Conservation (phyloP, 177 flowering plant genomes). For the Vitis hybrid region DNA sequence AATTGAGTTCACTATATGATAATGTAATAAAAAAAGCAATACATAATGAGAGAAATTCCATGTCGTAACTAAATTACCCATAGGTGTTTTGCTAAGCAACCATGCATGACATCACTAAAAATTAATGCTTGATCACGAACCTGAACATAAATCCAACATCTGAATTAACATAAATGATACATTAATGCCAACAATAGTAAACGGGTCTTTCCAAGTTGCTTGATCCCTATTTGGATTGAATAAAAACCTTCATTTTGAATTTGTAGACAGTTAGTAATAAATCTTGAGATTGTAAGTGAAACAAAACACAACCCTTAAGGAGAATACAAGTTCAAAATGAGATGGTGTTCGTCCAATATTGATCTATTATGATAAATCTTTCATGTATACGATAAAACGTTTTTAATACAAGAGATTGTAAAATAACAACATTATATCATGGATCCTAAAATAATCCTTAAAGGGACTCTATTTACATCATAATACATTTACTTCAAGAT, state of each 20-base stretch:
- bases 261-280: constrained; percentile 41
- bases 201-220: constrained; percentile 94
- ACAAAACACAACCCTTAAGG: constrained; percentile 85
- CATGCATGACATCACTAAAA: too few relatives aligned
- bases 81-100: too few relatives aligned
- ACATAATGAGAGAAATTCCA: too few relatives aligned
- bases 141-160: constrained; percentile 78
- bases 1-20: too few relatives aligned
- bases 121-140: constrained; percentile 21
- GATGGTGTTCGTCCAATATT: background rate
- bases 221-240: constrained; percentile 73
- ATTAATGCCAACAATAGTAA: constrained; percentile 97
- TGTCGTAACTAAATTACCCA: too few relatives aligned
- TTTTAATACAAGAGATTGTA: too few relatives aligned
- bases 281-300: constrained; percentile 44
- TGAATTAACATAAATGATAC: constrained; percentile 87
- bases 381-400: too few relatives aligned
- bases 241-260: constrained; percentile 80
- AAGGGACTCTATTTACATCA: too few relatives aligned
- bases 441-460: too few relatives aligned
- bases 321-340: constrained; percentile 16
- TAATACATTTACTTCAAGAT: background rate
- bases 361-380: background rate
- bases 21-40: too few relatives aligned
- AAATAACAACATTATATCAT: too few relatives aligned